Conservation (phyloP, 1,284 basidiomycete species). For the Heterobasidion annosum region DNA sequence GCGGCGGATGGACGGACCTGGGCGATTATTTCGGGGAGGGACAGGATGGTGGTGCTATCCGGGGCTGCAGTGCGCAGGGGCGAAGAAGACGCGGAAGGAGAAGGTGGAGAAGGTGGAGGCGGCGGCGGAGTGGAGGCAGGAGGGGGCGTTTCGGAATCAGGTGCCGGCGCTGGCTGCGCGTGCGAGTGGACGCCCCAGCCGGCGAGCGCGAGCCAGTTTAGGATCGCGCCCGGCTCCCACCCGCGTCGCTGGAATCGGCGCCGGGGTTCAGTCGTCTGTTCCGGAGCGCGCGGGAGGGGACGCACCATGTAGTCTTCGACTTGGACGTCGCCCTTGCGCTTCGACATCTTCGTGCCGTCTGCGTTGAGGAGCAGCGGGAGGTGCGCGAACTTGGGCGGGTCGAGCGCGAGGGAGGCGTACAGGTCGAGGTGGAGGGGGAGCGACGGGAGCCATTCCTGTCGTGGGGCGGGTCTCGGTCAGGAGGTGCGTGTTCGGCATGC, state of each 20-base stretch:
- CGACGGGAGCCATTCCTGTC: constrained; percentile 92
- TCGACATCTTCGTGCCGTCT: constrained; percentile 93
- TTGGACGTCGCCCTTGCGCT: constrained; percentile 83
- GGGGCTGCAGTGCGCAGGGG: constrained; percentile 28
- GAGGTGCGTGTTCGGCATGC: no score
- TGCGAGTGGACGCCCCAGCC: constrained; percentile 73
- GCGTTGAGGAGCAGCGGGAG: constrained; percentile 86
- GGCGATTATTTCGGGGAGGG: constrained; percentile 52
- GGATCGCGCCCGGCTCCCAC: constrained; percentile 84
- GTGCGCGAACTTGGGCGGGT: constrained; percentile 82
- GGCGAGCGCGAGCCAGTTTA: constrained; percentile 91
- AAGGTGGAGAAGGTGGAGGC: neutral
- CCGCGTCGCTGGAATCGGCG: constrained; percentile 44
- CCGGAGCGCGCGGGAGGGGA: constrained; percentile 1
- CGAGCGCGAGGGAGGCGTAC: constrained; percentile 71
- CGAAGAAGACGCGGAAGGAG: constrained; percentile 12
- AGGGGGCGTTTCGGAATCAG: neutral
- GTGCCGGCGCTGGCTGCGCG: neutral
- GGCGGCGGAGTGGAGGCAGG: constrained; percentile 14
- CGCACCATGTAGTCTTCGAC: constrained; percentile 82
- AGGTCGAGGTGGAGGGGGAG: constrained; percentile 90
- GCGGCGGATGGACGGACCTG: constrained; percentile 28
- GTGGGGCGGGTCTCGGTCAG: neutral
- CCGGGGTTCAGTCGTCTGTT: neutral
- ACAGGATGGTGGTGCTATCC: constrained; percentile 59